Evolutionary conservation across 2,329 filamentous ascomycete genomes (phyloP).

Genomic region (Claviceps cyperi): DNA sequence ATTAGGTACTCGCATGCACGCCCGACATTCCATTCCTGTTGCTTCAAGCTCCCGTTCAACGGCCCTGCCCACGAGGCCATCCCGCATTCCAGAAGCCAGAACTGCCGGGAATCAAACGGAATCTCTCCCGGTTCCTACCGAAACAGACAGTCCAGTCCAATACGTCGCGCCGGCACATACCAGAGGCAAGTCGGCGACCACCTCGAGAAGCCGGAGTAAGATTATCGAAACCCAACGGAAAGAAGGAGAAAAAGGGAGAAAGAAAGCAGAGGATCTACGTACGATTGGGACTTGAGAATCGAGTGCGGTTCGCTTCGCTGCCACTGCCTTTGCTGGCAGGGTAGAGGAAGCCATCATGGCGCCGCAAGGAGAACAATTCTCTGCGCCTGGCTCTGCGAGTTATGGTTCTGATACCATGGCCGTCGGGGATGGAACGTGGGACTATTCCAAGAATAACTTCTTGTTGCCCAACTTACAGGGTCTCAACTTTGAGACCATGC

Average conservation of each 20-base stretch:
- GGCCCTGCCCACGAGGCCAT: background rate
- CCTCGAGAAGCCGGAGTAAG: background rate
- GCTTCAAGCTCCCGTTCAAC: background rate
- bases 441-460: slow-evolving; percentile 62
- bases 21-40: background rate
- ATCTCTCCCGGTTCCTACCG: background rate
- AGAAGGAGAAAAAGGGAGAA: background rate
- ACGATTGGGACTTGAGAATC: background rate
- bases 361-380: slow-evolving; percentile 44
- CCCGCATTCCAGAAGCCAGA: slow-evolving; percentile 1
- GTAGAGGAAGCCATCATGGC: slow-evolving; percentile 37
- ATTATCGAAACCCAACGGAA: background rate
- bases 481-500: slow-evolving; percentile 68
- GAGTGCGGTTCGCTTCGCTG: slow-evolving; percentile 1
- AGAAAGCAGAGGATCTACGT: background rate
- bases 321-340: slow-evolving; percentile 6
- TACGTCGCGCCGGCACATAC: background rate
- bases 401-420: slow-evolving; percentile 62
- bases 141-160: background rate
- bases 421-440: slow-evolving; percentile 76
- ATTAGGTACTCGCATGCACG: background rate
- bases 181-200: background rate
- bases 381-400: slow-evolving; percentile 55
- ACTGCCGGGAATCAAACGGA: background rate
- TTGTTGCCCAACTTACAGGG: slow-evolving; percentile 64